phyloP scores from a whole-genome alignment of 1,284 basidiomycete genomes.

The Cutaneotrichosporon curvatum region DNA sequence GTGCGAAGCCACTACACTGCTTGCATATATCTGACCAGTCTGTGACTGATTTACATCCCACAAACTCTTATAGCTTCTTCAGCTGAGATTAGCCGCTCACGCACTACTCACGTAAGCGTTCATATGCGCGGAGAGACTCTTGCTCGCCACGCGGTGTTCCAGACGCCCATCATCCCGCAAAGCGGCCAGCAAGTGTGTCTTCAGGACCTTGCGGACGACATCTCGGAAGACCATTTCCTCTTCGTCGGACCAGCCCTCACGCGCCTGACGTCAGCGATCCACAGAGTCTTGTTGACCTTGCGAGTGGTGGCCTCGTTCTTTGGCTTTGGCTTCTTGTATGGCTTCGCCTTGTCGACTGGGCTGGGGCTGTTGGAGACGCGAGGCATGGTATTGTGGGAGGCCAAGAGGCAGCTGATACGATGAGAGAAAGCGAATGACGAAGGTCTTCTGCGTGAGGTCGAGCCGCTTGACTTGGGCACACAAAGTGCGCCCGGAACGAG shows the following conservation, averaged over 20 bases:
- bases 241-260: constrained; percentile 19
- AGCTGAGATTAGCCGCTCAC: constrained; percentile 3
- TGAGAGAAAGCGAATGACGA: no score
- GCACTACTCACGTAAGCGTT: constrained; percentile 21
- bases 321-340: neutral
- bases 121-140: constrained; percentile 20
- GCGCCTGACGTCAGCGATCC: neutral
- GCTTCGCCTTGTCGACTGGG: neutral
- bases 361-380: neutral
- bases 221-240: constrained; percentile 24
- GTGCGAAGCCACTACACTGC: no score
- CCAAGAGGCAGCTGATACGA: no score
- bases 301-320: no score
- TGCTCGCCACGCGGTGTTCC: constrained; percentile 9
- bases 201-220: constrained; percentile 9
- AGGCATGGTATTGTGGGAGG: no score
- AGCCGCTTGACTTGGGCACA: no score
- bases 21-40: no score
- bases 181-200: constrained; percentile 8
- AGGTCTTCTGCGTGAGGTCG: no score
- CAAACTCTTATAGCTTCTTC: neutral
- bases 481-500: no score
- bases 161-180: constrained; percentile 26
- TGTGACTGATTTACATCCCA: no score
- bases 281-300: neutral